Base-by-base conservation (phyloP, 345 rosid species). In the Syzygium grande region DNA sequence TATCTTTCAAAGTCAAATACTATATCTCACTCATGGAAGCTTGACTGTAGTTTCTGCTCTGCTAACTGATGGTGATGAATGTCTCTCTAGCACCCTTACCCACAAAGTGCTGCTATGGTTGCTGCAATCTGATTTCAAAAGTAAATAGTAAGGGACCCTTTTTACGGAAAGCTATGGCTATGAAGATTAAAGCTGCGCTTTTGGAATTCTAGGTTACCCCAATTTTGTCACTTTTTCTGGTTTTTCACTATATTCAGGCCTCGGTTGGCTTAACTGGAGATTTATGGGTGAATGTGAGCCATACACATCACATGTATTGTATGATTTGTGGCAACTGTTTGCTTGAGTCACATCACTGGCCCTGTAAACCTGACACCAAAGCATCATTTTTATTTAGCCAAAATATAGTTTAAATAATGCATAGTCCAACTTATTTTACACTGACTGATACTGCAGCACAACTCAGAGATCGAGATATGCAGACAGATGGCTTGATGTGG, bases 201-300 rank as follows among this genome's bases (percentile, higher is more conserved):
- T 85, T 21, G 27, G 27, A 52, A 85, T 56, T 52, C 12, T 23
- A 27, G 38, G 11, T 85, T 85, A 54, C 63, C 63, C 49, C 58
- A 30, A 25, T 85, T 8, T 27, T 85, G 61, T 85, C 49, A 17
- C 58, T 54, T 85, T 13, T 54, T 65, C 86, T 85, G 58, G 46
- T 43, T 43, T 43, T 43, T 43, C 46, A 6, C 46, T 85, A 41
- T 38, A 2, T 34, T 73, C 80, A 21, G 49, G 83, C 83, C 55
- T 59, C 9, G 86, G 86, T 34, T 85, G 86, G 86, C 86, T 85
- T 52, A 85, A 41, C 65, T 85, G 86, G 58, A 85, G 86, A 53
- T 30, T 54, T 46, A 85, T 34, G 51, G 86, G 61, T 23, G 65
- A 52, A 54, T 85, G 86, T 25, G 34, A 52, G 61, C 54, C 86